Evolutionary conservation across 2,329 filamentous ascomycete genomes (phyloP).

Genomic region (Peltaster fructicola): DNA sequence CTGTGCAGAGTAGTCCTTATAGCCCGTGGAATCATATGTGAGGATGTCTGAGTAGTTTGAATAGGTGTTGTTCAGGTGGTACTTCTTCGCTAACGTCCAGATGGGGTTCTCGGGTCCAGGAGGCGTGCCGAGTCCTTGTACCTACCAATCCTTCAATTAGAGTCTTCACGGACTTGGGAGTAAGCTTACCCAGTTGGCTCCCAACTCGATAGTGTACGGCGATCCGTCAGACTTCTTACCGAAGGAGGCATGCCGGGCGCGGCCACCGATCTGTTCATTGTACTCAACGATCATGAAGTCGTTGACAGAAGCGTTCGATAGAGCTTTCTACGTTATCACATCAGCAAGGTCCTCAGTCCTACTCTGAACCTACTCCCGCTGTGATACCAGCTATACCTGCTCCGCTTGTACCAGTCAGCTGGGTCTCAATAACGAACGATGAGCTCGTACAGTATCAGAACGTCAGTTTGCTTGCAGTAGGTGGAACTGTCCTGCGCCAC

Average conservation of each 20-base stretch:
- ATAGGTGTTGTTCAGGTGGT: conserved; percentile 36
- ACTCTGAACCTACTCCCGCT: too few relatives aligned
- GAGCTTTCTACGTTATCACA: too few relatives aligned
- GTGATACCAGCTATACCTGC: too few relatives aligned
- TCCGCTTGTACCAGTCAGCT: too few relatives aligned
- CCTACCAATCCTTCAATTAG: too few relatives aligned
- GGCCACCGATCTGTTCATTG: conserved; percentile 43
- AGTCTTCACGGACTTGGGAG: too few relatives aligned
- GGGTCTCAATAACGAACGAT: too few relatives aligned
- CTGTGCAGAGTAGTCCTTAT: conserved; percentile 31
- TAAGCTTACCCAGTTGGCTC: conserved; percentile 58
- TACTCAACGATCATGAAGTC: conserved; percentile 52
- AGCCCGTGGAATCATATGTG: conserved; percentile 43
- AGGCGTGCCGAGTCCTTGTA: conserved; percentile 25
- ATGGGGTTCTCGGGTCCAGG: conserved; percentile 40
- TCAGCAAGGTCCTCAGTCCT: too few relatives aligned
- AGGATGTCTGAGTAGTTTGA: conserved; percentile 41
- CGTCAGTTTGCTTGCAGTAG: too few relatives aligned
- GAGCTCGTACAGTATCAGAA: too few relatives aligned
- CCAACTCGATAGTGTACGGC: conserved; percentile 43
- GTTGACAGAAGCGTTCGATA: conserved; percentile 40
- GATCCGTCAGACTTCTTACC: conserved; percentile 37
- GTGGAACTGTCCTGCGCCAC: too few relatives aligned
- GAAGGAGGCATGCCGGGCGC: conserved; percentile 40
- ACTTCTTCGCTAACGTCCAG: conserved; percentile 44